These are phyloP conservation scores for Bothriochloa decipiens DNA, from an alignment of 176 grass and related monocot species.

Conservation along the genomic window DNA sequence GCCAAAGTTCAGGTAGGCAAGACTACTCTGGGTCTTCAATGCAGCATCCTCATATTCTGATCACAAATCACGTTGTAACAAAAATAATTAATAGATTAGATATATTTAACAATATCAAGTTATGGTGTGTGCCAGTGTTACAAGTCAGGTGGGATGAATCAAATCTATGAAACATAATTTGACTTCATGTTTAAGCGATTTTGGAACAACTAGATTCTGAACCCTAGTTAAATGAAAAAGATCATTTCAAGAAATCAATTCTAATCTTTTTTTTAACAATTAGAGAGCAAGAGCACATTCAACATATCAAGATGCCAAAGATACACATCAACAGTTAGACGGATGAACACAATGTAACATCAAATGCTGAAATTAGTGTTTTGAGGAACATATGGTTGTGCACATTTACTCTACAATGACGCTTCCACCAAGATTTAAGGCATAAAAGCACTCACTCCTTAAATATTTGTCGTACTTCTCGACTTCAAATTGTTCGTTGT, in stretches of 20 bases:
- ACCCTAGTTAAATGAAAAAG: conserved; percentile 10
- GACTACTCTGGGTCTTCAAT: conserved; percentile 93
- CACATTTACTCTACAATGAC: conserved; percentile 5
- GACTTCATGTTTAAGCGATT: conserved; percentile 8
- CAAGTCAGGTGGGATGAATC: background rate
- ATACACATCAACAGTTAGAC: conserved; percentile 28
- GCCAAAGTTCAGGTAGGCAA: conserved; percentile 93
- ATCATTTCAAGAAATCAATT: background rate
- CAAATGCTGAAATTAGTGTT: conserved; percentile 1
- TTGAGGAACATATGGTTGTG: conserved; percentile 23
- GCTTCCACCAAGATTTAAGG: conserved; percentile 26
- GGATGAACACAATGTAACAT: conserved; percentile 15
- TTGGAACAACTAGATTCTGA: background rate
- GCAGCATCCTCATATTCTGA: conserved; percentile 91
- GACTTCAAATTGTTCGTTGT: conserved; percentile 93
- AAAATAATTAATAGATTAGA: conserved; percentile 46
- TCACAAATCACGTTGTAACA: conserved; percentile 36
- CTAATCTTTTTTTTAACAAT: background rate
- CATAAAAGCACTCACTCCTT: conserved; percentile 71
- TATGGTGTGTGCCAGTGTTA: conserved; percentile 6
- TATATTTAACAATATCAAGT: conserved; percentile 36
- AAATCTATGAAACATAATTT: conserved; percentile 22
- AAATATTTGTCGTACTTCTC: conserved; percentile 95
- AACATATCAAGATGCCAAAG: conserved; percentile 29
- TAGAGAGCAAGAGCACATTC: conserved; percentile 28